Evolutionary conservation across 2,329 filamentous ascomycete genomes (phyloP).

Genomic region (Cytospora piceae): DNA sequence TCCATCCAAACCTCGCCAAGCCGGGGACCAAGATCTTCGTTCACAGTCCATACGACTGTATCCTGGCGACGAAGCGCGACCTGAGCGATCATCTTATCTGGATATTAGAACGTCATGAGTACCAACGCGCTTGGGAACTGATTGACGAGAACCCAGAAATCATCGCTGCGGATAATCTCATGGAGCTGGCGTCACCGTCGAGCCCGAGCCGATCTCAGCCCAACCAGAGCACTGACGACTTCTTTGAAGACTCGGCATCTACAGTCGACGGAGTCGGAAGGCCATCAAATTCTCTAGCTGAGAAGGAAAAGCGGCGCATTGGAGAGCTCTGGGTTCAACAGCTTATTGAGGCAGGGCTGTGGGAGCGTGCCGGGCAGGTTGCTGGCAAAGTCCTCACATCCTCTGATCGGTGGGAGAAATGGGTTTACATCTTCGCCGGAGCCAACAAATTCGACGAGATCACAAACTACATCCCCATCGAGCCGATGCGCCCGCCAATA

Average conservation of each 20-base stretch:
- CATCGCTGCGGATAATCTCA: conserved; percentile 48
- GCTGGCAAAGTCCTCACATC: conserved; percentile 83
- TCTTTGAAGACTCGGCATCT: conserved; percentile 74
- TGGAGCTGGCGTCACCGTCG: conserved; percentile 42
- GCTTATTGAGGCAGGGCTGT: conserved; percentile 74
- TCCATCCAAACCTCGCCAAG: conserved; percentile 60
- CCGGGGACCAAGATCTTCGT: conserved; percentile 78
- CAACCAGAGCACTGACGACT: conserved; percentile 56
- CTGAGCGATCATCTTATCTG: conserved; percentile 83
- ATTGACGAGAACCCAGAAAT: conserved; percentile 86
- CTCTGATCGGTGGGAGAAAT: conserved; percentile 87
- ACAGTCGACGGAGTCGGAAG: conserved; percentile 64
- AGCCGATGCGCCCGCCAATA: conserved; percentile 77
- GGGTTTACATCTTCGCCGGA: conserved; percentile 90
- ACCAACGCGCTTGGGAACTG: conserved; percentile 85
- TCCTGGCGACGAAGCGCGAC: conserved; percentile 88
- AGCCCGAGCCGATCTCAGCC: conserved; percentile 41
- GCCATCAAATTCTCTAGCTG: conserved; percentile 65
- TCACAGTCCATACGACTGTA: conserved; percentile 94
- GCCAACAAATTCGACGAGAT: conserved; percentile 90
- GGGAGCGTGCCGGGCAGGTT: conserved; percentile 76
- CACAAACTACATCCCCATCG: conserved; percentile 77
- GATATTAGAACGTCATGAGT: conserved; percentile 80
- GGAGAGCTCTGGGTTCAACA: conserved; percentile 94
- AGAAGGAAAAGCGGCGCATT: conserved; percentile 87